A percentile compares a stretch with the other conserved stretches of the same genome.
These are phyloP conservation scores for Neoscytalidium dimidiatum DNA, from an alignment of 2,329 filamentous ascomycete genomes.

Conservation along the genomic window DNA sequence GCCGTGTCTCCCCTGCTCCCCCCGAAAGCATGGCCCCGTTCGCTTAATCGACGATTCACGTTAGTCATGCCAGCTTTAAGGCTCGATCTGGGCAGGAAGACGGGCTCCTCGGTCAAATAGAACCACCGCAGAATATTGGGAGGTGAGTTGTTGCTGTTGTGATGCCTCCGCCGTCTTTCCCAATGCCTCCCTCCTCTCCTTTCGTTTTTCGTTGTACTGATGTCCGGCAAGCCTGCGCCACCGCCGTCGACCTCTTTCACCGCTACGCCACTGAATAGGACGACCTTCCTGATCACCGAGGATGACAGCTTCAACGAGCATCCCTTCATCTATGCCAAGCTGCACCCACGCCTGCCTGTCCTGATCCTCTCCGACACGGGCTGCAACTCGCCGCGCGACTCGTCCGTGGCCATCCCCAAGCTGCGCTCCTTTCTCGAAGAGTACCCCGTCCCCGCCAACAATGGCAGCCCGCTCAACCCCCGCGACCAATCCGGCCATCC, in stretches of 20 bases:
- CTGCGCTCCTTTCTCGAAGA: constrained; percentile 47
- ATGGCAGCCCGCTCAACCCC: constrained; percentile 40
- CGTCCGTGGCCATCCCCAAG: constrained; percentile 29
- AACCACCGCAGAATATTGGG: constrained; percentile 8
- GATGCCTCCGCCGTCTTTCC: background rate
- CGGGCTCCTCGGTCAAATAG: constrained; percentile 9
- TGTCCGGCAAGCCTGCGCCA: background rate
- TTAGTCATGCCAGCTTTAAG: background rate
- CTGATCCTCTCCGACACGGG: constrained; percentile 50
- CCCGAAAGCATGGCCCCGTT: background rate
- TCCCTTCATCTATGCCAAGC: constrained; percentile 51
- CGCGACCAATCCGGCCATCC: constrained; percentile 23
- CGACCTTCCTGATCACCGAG: constrained; percentile 49
- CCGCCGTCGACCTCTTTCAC: constrained; percentile 33
- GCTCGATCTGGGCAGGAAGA: constrained; percentile 5
- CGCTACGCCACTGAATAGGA: constrained; percentile 39
- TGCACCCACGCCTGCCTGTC: constrained; percentile 33
- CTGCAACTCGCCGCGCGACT: constrained; percentile 41
- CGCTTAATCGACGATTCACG: background rate
- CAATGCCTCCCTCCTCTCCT: background rate
- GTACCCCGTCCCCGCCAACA: constrained; percentile 38
- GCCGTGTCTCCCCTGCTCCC: background rate
- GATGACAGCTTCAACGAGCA: constrained; percentile 46
- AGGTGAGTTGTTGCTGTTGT: background rate
- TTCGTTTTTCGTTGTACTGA: background rate